Base-by-base conservation (phyloP, 805 yeast genomes). In the Zygoascus bituminiphila region DNA sequence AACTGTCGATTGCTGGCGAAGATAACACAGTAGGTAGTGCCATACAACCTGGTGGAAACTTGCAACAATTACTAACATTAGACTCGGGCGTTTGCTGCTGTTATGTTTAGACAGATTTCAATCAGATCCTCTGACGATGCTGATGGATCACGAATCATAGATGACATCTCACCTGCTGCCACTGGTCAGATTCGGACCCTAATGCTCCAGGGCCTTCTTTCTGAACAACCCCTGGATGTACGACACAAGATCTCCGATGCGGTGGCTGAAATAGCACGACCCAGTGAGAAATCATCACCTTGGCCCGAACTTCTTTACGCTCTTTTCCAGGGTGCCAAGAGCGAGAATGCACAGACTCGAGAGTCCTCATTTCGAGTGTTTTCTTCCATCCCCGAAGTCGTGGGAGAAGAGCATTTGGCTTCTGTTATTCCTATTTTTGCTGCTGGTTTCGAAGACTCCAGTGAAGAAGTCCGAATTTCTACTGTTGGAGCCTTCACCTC, bases 241-340 rank as follows among this genome's bases (percentile, higher is more conserved):
- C 81, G 97, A 62, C 96, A 91, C 65, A 93, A 91, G 62, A 70
- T 93, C 44, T 82, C 96, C 1, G 98, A 93, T 70, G 95, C 95
- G 7, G 83, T 93, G 43, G 86, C 97, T 0, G 98, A 89, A 66
- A 78, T 91, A 42, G 94, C 96, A 1, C 81, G 82, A 58, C 75
- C 72, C 42, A 55, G 52, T 6, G 22, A 35, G 44, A 52, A 23
- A 49, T 48, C 51, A 24, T 47, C 49, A 50, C 81, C 77, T 12
- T 91, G 98, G 98, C 78, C 82, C 14, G 89, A 86, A 38, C 75
- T 93, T 35, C 67, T 88, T 35, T 88, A 85, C 46, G 79, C 88
- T 0, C 70, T 91, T 36, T 77, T 87, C 53, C 78, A 77, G 57
- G 88, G 93, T 9, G 69, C 81, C 17, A 59, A 59, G 46, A 50